Evolutionary conservation across 2,329 filamentous ascomycete species (phyloP).

Genomic region (Tolypocladium paradoxum): DNA sequence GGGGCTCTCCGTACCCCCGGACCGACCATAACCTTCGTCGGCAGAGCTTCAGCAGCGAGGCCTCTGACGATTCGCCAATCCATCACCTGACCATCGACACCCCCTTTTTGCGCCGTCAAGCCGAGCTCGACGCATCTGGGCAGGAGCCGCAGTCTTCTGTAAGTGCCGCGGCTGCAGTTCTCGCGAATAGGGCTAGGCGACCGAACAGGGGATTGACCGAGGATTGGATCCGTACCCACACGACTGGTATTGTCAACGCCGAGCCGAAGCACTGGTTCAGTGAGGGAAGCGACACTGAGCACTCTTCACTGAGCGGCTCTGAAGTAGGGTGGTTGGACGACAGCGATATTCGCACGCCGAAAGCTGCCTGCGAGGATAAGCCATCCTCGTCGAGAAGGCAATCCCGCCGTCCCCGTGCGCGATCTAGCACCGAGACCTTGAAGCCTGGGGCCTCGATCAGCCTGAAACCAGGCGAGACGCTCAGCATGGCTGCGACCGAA

Average conservation of each 20-base stretch:
- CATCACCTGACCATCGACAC: constrained; percentile 52
- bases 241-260: constrained; percentile 56
- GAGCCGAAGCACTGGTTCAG: constrained; percentile 77
- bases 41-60: constrained; percentile 46
- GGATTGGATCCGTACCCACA: constrained; percentile 78
- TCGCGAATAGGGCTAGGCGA: constrained; percentile 52
- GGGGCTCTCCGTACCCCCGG: constrained; percentile 81
- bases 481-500: constrained; percentile 21
- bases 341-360: constrained; percentile 36
- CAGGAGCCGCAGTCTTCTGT: constrained; percentile 19
- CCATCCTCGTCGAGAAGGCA: constrained; percentile 9
- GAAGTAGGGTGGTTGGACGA: constrained; percentile 42
- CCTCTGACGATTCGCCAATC: constrained; percentile 49
- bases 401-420: constrained; percentile 31
- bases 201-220: constrained; percentile 58
- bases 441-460: constrained; percentile 22
- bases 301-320: constrained; percentile 63
- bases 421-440: constrained; percentile 47
- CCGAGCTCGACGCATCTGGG: constrained; percentile 26
- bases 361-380: constrained; percentile 19
- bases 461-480: constrained; percentile 16
- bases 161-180: constrained; percentile 49
- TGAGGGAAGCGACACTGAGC: constrained; percentile 60
- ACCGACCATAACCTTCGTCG: constrained; percentile 43
- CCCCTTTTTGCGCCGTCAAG: constrained; percentile 48